Evolutionary conservation across 495 filamentous ascomycete species (phyloP), one percentile per base, ranked within the genome.

Genomic region (Gamarada debralockiae): DNA sequence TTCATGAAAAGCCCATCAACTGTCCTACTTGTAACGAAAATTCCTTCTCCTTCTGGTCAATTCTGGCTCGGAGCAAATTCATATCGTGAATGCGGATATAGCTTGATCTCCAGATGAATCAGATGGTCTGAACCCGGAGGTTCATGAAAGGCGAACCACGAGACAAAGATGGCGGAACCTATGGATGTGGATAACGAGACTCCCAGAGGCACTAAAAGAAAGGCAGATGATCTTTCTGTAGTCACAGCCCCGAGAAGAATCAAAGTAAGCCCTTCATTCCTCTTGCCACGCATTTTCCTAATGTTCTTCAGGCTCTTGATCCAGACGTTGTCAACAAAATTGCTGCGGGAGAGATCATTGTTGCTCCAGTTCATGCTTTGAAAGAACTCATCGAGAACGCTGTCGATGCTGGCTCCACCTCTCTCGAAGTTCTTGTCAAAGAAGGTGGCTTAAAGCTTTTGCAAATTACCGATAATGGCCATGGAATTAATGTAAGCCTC

Each of bases 321-420:
- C 86, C 88, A 63, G 90, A 96, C 75, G 95, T 99, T 36, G 89
- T 97, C 52, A 97, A 97, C 73, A 97, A 97, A 71, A 99, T 99
- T 60, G 95, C 95, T 7, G 95, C 95, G n/a, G 95, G 95, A 14
- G 95, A 99, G 65, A 99, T 97, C 55, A 97, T 99, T 47, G 90
- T 97, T 46, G 93, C 95, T 10, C 95, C 95, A 20, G 91, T 97
- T 53, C 90, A 99, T 65, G 95, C 95, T 17, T 70, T 99, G 25
- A 99, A 99, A 72, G 95, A 99, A 67, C 73, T 99, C 41, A 95
- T 97, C 12, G 95, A 99, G 63, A 99, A 99, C 59, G 84, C 95
- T 7, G 95, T 99, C 29, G 95, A 99, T 70, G 95, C 95, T 24
- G 92, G 95, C 15, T 90, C 93, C 2, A 96, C 93, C 1, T 84